Base-by-base conservation (phyloP, 495 filamentous ascomycete species). In the Hypomontagnella monticulosa region DNA sequence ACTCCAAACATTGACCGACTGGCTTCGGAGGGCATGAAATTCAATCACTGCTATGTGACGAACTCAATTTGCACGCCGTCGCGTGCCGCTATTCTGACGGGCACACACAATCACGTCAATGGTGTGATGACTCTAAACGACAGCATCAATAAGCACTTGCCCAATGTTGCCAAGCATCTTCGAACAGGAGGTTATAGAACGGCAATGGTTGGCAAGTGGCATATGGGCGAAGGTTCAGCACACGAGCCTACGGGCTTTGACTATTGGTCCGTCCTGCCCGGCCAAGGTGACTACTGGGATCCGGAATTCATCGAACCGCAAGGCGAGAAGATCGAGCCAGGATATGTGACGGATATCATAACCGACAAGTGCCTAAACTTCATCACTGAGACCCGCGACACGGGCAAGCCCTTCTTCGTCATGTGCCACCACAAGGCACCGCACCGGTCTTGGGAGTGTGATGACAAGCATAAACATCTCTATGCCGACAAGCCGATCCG, bases 351-450 rank as follows among this genome's bases (percentile, higher is more conserved):
- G n/a, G 77, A 80, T 37, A 77, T 79, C 59, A 80, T 80, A 40
- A 79, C 77, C 7, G 73, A 81, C 40, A 79, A 77, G 57, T 71
- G 68, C 54, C 48, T 81, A 0, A 44, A 75, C 19, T 81, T 67
- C 48, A 74, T 80, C n/a, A 67, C 74, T 34, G 16, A 56, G 10
- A 59, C 44, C 7, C 40, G 64, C 27, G 33, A 57, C 5, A 59
- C 73, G 0, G 76, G 75, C 46, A 75, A 74, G 63, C 79, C 79
- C 1, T 81, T 81, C 66, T 81, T 81, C 54, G 43, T 79, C n/a
- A 81, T 81, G 79, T 81, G 78, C 50, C 79, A 81, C 37, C 79
- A 81, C 47, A 81, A 81, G 47, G 79, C 79, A 3, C 79, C 79
- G 9, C 79, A 81, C 49, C 71, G 78, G 18, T 73, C 69, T 48